These are phyloP conservation scores for Pelargonium citronellum DNA, from an alignment of 441 rosid genomes.

Conservation along the genomic window DNA sequence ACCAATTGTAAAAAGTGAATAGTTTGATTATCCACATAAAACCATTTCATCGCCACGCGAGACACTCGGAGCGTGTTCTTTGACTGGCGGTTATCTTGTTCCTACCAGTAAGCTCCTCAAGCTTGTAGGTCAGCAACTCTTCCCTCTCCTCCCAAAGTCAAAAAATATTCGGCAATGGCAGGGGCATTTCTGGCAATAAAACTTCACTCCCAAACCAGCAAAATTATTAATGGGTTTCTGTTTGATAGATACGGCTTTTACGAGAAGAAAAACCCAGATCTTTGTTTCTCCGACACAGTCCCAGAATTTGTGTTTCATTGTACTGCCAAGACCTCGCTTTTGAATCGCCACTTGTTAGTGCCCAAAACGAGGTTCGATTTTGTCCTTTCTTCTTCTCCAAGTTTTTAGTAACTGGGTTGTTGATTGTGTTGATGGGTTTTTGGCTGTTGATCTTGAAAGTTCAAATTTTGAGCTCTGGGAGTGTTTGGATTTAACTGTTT, in stretches of 20 bases:
- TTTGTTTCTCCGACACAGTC: not conserved
- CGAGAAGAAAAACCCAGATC: not conserved
- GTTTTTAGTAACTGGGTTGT: not conserved
- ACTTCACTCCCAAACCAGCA: not conserved
- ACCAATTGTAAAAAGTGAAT: no score
- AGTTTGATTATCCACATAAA: no score
- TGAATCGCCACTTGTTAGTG: not conserved
- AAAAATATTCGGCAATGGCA: not conserved
- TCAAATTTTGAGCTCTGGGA: not conserved
- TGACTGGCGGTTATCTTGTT: not conserved
- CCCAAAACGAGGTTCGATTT: not conserved
- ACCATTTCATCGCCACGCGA: not conserved
- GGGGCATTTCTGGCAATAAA: not conserved
- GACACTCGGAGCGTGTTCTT: not conserved
- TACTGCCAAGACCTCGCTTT: not conserved
- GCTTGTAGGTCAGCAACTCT: not conserved
- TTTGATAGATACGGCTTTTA: not conserved
- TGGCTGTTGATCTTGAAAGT: not conserved
- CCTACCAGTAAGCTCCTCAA: slow-evolving; percentile 1
- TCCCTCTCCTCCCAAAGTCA: not conserved
- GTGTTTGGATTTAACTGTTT: not conserved
- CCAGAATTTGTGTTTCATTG: not conserved
- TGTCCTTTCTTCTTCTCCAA: not conserved
- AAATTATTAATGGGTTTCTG: not conserved
- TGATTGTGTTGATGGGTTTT: not conserved